Evolutionary conservation across 176 grass and related monocot species (phyloP).

Genomic region (Carex littledalei): DNA sequence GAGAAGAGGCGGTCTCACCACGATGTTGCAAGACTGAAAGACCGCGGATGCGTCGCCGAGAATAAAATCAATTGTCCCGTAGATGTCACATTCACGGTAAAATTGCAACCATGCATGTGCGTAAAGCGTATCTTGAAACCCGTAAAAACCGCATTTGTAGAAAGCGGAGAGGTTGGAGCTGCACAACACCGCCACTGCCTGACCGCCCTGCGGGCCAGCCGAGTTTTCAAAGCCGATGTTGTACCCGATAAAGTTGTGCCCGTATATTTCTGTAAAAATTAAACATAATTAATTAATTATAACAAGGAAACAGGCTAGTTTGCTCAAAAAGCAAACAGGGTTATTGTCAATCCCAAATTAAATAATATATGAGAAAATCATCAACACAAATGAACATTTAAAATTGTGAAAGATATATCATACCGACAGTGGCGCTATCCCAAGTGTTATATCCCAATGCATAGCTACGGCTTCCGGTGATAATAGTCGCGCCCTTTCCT

Average conservation of each 20-base stretch:
- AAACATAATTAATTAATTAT: background rate
- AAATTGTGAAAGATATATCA: background rate
- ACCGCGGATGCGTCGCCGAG: slow-evolving; percentile 77
- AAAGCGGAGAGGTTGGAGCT: slow-evolving; percentile 66
- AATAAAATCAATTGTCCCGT: slow-evolving; percentile 89
- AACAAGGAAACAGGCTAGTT: background rate
- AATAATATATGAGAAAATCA: background rate
- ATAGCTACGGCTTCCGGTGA: slow-evolving; percentile 42
- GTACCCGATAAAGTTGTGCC: slow-evolving; percentile 57
- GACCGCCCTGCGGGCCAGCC: slow-evolving; percentile 50
- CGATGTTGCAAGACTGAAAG: slow-evolving; percentile 56
- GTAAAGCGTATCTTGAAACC: slow-evolving; percentile 88
- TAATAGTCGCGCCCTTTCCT: slow-evolving; percentile 33
- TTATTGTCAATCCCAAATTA: background rate
- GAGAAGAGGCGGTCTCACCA: slow-evolving; percentile 22
- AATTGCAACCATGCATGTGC: slow-evolving; percentile 79
- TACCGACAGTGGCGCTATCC: slow-evolving; percentile 59
- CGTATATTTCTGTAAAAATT: slow-evolving; percentile 30
- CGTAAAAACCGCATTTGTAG: slow-evolving; percentile 64
- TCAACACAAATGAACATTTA: background rate
- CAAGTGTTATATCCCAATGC: slow-evolving; percentile 45
- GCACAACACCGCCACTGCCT: slow-evolving; percentile 66
- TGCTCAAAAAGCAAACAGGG: background rate
- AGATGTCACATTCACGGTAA: slow-evolving; percentile 61
- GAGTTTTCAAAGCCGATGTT: slow-evolving; percentile 76